These are phyloP conservation scores for Pichia nakasei DNA, from an alignment of 805 yeast species.

Conservation along the genomic window DNA sequence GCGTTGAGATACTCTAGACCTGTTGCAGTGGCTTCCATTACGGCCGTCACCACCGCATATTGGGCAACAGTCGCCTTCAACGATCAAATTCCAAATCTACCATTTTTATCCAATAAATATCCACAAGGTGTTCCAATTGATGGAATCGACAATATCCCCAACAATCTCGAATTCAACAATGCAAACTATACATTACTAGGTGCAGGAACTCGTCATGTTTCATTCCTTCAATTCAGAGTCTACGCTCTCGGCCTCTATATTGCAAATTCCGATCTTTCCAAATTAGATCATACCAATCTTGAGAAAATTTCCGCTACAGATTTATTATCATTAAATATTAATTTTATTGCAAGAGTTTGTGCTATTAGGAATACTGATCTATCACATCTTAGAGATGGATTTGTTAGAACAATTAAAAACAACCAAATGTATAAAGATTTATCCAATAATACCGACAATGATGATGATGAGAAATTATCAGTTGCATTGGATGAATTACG, in stretches of 20 bases:
- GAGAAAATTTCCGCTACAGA: constrained; percentile 44
- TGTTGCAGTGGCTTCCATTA: not conserved
- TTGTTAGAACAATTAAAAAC: constrained; percentile 69
- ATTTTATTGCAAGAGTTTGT: constrained; percentile 64
- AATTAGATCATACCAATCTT: too few relatives aligned
- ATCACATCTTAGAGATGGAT: constrained; percentile 82
- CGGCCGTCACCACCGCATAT: not conserved
- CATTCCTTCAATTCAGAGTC: constrained; percentile 74
- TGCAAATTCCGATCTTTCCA: constrained; percentile 55
- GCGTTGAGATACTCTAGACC: too few relatives aligned
- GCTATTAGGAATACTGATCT: constrained; percentile 91
- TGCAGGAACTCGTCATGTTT: constrained; percentile 73
- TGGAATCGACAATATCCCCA: not conserved
- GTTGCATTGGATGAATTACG: constrained; percentile 61
- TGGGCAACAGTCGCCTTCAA: not conserved
- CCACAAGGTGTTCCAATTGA: not conserved
- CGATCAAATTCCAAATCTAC: not conserved
- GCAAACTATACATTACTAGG: constrained; percentile 42
- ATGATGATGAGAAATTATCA: constrained; percentile 19
- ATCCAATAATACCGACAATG: constrained; percentile 33
- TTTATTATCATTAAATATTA: constrained; percentile 50
- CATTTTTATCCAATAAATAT: not conserved
- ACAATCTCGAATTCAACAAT: not conserved
- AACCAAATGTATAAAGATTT: constrained; percentile 48
- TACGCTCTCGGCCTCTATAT: constrained; percentile 82